Evolutionary conservation across 2,329 filamentous ascomycete genomes (phyloP).

Genomic region (Pestalotiopsis sp.): DNA sequence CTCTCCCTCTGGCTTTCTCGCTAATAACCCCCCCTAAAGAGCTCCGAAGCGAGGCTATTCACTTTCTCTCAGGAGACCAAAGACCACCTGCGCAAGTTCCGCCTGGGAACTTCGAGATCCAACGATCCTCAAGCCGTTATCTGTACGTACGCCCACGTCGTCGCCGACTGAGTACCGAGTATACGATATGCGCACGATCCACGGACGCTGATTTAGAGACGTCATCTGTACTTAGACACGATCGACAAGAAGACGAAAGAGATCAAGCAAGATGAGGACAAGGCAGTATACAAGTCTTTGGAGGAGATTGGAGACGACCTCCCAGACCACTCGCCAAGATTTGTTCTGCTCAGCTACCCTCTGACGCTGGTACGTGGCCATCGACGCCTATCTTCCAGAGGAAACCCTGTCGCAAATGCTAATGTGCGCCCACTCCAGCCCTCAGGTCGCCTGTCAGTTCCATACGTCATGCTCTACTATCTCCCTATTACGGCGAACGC

Average conservation of each 20-base stretch:
- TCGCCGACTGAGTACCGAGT: background rate
- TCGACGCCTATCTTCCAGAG: background rate
- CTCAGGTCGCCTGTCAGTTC: slow-evolving; percentile 81
- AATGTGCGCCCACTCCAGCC: slow-evolving; percentile 46
- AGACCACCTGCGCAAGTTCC: slow-evolving; percentile 90
- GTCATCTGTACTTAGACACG: background rate
- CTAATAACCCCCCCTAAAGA: slow-evolving; percentile 29
- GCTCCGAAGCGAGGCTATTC: slow-evolving; percentile 87
- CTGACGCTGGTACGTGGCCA: slow-evolving; percentile 68
- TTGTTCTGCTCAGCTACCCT: slow-evolving; percentile 87
- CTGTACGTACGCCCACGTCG: slow-evolving; percentile 64
- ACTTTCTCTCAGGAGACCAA: slow-evolving; percentile 90
- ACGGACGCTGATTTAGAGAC: background rate
- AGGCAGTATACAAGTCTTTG: slow-evolving; percentile 76
- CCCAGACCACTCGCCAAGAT: slow-evolving; percentile 88
- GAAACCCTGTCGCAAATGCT: background rate
- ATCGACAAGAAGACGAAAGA: slow-evolving; percentile 87
- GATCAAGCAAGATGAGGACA: slow-evolving; percentile 79
- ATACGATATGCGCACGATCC: background rate
- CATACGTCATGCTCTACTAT: slow-evolving; percentile 94
- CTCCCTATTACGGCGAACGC: slow-evolving; percentile 88
- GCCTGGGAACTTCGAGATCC: slow-evolving; percentile 82
- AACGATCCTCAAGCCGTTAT: slow-evolving; percentile 89
- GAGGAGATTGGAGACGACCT: slow-evolving; percentile 83
- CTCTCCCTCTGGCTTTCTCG: background rate